These are phyloP conservation scores for Neurospora crassa DNA, from an alignment of 2,329 filamentous ascomycete species.

Conservation along the genomic window DNA sequence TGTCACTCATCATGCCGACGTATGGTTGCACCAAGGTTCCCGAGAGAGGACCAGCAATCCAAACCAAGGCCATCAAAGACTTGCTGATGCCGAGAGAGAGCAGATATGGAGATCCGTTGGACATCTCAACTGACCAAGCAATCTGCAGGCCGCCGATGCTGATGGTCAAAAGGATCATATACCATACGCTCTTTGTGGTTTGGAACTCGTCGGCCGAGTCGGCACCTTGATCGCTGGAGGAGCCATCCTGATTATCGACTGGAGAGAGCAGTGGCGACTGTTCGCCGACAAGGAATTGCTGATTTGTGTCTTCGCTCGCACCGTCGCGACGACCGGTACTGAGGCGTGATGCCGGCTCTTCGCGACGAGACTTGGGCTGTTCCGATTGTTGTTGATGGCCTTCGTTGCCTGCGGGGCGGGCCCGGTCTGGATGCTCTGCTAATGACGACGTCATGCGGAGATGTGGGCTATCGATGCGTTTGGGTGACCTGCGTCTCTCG, in stretches of 20 bases:
- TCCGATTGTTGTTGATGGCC: slow-evolving; percentile 10
- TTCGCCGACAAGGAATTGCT: slow-evolving; percentile 27
- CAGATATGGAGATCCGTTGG: slow-evolving; percentile 80
- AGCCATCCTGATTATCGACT: slow-evolving; percentile 21
- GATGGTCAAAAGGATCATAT: slow-evolving; percentile 76
- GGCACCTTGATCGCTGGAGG: slow-evolving; percentile 23
- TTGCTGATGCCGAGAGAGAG: slow-evolving; percentile 75
- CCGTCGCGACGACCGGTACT: slow-evolving; percentile 9
- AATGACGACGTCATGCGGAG: slow-evolving; percentile 32
- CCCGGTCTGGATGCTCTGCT: slow-evolving; percentile 20
- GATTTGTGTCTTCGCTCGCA: slow-evolving; percentile 13
- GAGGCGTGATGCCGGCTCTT: background rate
- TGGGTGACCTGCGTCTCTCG: slow-evolving; percentile 9
- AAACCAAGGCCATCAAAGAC: slow-evolving; percentile 72
- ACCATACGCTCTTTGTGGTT: slow-evolving; percentile 72
- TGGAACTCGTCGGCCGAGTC: slow-evolving; percentile 41
- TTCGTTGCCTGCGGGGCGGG: slow-evolving; percentile 20
- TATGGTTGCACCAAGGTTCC: slow-evolving; percentile 75
- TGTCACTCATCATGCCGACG: slow-evolving; percentile 72
- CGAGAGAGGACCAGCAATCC: slow-evolving; percentile 74
- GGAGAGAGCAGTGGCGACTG: slow-evolving; percentile 41
- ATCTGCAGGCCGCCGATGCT: slow-evolving; percentile 85
- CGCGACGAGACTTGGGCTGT: slow-evolving; percentile 5
- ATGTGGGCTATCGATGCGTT: slow-evolving; percentile 3
- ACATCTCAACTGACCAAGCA: slow-evolving; percentile 91